phyloP scores from a whole-genome alignment of 2,329 filamentous ascomycete genomes.

The Paracamarosporium sp. region DNA sequence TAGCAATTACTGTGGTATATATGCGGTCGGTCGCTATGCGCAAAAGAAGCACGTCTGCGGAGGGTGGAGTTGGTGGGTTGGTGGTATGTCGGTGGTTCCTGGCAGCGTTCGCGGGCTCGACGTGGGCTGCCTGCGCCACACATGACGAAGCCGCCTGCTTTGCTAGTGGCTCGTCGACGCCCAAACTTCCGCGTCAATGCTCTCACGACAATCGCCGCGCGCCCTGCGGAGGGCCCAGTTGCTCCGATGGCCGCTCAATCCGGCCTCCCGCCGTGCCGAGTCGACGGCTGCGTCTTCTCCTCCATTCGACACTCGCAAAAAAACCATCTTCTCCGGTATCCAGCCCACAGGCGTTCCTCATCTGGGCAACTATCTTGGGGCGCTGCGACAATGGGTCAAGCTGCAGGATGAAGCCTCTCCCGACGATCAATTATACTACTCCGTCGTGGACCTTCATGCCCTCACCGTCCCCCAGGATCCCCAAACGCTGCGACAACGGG shows the following conservation, averaged over 20 bases:
- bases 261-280: slow-evolving; percentile 13
- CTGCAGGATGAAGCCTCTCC: slow-evolving; percentile 71
- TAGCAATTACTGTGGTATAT: background rate
- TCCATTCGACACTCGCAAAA: background rate
- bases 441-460: slow-evolving; percentile 91
- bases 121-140: slow-evolving; percentile 27
- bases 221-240: slow-evolving; percentile 25
- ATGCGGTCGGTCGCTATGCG: background rate
- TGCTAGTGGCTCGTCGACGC: slow-evolving; percentile 17
- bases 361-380: slow-evolving; percentile 93
- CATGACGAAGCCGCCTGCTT: slow-evolving; percentile 30
- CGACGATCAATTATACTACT: slow-evolving; percentile 75
- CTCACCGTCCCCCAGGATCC: slow-evolving; percentile 77
- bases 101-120: slow-evolving; percentile 13
- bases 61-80: slow-evolving; percentile 12
- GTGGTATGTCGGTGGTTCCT: slow-evolving; percentile 16
- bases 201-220: slow-evolving; percentile 20
- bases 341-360: slow-evolving; percentile 95
- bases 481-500: slow-evolving; percentile 66
- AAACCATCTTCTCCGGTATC: slow-evolving; percentile 86
- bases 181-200: slow-evolving; percentile 25
- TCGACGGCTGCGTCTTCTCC: slow-evolving; percentile 10
- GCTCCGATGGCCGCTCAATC: slow-evolving; percentile 9
- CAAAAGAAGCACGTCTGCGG: background rate
- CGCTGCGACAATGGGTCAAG: slow-evolving; percentile 82